Evolutionary conservation across 768 basidiomycete genomes (phyloP), one percentile per base, ranked within the genome.

Genomic region (Serpula lacrymans): DNA sequence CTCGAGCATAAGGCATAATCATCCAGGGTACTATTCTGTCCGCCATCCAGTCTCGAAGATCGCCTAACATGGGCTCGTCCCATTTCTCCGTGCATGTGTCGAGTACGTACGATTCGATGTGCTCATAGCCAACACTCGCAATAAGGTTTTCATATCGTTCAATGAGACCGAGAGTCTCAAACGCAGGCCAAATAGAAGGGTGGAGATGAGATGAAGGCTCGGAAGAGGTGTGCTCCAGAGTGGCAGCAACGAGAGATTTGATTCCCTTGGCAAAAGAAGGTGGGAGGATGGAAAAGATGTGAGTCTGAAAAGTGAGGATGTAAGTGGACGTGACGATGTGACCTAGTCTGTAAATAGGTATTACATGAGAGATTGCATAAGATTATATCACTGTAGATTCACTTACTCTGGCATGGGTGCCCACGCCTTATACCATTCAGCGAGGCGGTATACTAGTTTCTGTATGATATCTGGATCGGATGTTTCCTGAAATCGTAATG

Each of bases 101-200:
- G 42, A 74, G 40, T 1, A 96, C 84, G 43, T 88, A 74, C 4
- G 67, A 58, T 54, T 93, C 89, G 46, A 99, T 93, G 50, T 82
- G 78, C 53, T 88, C 85, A 48, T 92, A 91, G 21, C 89, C 88
- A 3, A 93, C 84, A 36, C 80, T 81, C 14, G 87, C 80, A 21
- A 97, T 78, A 42, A 92, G 75, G 6, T 80, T 77, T 53, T 94
- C 91, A 54, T 86, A 91, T 21, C 89, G 81, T 46, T 89, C 86
- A 20, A 88, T 69, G 7, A 95, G 67, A 4, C 87, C 88, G 0
- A 95, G 74, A 1, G 66, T 64, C 41, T 84, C 84, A 45, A 88
- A 80, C 2, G 78, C 64, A 14, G 65, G 62, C 82, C 84, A 82
- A 24, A 84, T 55, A 12, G 53, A 20, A 9, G 51, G 41, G 26